phyloP scores from a whole-genome alignment of 345 rosid genomes.

The Stellera chamaejasme region DNA sequence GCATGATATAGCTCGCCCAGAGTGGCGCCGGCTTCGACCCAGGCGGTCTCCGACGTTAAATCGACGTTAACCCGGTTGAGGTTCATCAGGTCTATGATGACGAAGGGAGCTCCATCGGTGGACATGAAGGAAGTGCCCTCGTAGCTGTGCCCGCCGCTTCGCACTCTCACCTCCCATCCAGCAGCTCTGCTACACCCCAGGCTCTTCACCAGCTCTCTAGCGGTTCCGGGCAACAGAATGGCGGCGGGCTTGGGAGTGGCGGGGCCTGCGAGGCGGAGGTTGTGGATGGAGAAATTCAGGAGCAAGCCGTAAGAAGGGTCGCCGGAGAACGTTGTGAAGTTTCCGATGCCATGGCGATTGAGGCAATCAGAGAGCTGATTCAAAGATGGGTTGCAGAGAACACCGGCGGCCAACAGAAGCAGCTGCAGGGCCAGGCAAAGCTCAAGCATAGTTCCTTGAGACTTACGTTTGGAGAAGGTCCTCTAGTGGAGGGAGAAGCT shows the following conservation, averaged over 20 bases:
- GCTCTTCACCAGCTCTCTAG: conserved; percentile 8
- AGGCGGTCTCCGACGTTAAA: conserved; percentile 7
- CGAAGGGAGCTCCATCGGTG: conserved; percentile 6
- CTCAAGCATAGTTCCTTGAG: no score
- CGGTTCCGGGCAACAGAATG: conserved; percentile 10
- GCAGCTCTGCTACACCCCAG: neutral
- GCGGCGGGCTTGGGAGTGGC: conserved; percentile 7
- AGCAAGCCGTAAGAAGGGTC: neutral
- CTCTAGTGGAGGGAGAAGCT: no score
- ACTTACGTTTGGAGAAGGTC: no score
- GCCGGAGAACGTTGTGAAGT: no score
- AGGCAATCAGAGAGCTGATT: no score
- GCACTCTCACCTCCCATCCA: conserved; percentile 10
- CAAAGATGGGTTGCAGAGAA: no score
- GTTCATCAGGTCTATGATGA: conserved; percentile 13
- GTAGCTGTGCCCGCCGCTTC: conserved; percentile 17
- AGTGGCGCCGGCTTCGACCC: conserved; percentile 21
- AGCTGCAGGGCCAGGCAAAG: no score
- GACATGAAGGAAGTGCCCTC: conserved; percentile 9
- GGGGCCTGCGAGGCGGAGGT: neutral
- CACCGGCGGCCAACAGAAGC: no score
- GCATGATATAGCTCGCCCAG: conserved; percentile 7
- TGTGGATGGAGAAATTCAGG: neutral
- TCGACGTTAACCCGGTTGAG: conserved; percentile 9
- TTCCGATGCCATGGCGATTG: no score